Percentiles rank a stretch among this genome's conserved stretches.
These are phyloP conservation scores for Abortiporus biennis DNA, from an alignment of 1,284 basidiomycete genomes.

Conservation along the genomic window DNA sequence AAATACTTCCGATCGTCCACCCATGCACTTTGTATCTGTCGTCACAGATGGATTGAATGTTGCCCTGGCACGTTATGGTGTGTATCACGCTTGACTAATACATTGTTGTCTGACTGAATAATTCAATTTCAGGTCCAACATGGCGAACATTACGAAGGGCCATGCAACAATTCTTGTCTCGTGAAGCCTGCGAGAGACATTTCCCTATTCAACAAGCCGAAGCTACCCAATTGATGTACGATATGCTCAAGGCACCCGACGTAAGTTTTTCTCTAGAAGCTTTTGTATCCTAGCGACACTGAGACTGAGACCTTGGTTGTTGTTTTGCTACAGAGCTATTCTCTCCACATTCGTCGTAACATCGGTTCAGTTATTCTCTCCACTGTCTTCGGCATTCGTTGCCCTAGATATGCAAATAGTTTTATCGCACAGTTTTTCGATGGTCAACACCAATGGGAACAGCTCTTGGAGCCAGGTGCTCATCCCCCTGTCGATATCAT, in stretches of 20 bases:
- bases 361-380: slow-evolving; percentile 23
- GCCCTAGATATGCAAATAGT: slow-evolving; percentile 19
- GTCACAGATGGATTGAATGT: slow-evolving; percentile 4
- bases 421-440: slow-evolving; percentile 22
- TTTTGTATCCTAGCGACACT: neutral
- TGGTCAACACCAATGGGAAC: slow-evolving; percentile 20
- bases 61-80: slow-evolving; percentile 17
- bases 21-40: neutral
- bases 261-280: slow-evolving; percentile 14
- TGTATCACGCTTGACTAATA: slow-evolving; percentile 9
- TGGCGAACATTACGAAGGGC: slow-evolving; percentile 28
- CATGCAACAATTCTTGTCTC: slow-evolving; percentile 23
- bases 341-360: slow-evolving; percentile 21
- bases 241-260: slow-evolving; percentile 24
- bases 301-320: neutral
- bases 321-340: slow-evolving; percentile 18
- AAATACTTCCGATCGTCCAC: slow-evolving; percentile 9
- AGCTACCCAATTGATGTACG: slow-evolving; percentile 27
- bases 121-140: slow-evolving; percentile 12
- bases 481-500: slow-evolving; percentile 29
- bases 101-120: neutral
- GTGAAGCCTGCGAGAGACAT: slow-evolving; percentile 19
- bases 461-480: slow-evolving; percentile 23
- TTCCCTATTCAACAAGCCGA: slow-evolving; percentile 25
- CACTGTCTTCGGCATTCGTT: slow-evolving; percentile 24